Evolutionary conservation across 768 basidiomycete species (phyloP).

Genomic region (Leucocoprinus leucothites): DNA sequence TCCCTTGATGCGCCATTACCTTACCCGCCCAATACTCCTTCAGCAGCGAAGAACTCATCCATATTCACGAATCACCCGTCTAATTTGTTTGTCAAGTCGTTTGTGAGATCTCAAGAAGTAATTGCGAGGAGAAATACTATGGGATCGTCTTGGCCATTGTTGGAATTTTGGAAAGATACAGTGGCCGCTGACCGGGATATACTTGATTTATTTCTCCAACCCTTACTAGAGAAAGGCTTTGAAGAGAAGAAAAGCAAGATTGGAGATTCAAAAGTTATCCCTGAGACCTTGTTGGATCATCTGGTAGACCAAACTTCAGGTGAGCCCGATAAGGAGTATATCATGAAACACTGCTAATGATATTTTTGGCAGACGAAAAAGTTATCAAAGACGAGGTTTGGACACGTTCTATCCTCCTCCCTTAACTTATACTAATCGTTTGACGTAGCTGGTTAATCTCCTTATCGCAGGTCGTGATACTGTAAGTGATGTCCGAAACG

Average conservation of each 20-base stretch:
- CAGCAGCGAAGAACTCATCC: background rate
- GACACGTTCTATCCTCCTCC: background rate
- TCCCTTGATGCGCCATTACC: conserved; percentile 47
- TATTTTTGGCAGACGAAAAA: conserved; percentile 19
- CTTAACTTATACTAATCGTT: background rate
- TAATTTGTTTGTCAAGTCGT: conserved; percentile 42
- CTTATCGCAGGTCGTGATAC: conserved; percentile 59
- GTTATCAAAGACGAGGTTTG: conserved; percentile 38
- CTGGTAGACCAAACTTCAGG: conserved; percentile 51
- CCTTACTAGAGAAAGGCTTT: conserved; percentile 44
- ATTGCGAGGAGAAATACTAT: background rate
- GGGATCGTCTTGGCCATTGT: conserved; percentile 40
- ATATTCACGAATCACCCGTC: conserved; percentile 16
- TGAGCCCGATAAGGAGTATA: conserved; percentile 17
- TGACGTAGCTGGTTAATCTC: conserved; percentile 41
- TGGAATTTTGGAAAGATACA: conserved; percentile 50
- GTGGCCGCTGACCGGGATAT: conserved; percentile 38
- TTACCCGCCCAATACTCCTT: conserved; percentile 32
- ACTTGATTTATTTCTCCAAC: conserved; percentile 47
- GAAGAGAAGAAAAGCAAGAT: conserved; percentile 25
- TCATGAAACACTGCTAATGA: background rate
- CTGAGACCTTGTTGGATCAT: conserved; percentile 46
- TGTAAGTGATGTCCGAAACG: conserved; percentile 21
- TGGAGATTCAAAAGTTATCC: conserved; percentile 17
- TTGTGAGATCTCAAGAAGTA: conserved; percentile 37